Percentiles rank a stretch among this genome's conserved stretches.
Evolutionary conservation across 2,329 filamentous ascomycete genomes (phyloP).

Genomic region (Rhinocladiella mackenziei): DNA sequence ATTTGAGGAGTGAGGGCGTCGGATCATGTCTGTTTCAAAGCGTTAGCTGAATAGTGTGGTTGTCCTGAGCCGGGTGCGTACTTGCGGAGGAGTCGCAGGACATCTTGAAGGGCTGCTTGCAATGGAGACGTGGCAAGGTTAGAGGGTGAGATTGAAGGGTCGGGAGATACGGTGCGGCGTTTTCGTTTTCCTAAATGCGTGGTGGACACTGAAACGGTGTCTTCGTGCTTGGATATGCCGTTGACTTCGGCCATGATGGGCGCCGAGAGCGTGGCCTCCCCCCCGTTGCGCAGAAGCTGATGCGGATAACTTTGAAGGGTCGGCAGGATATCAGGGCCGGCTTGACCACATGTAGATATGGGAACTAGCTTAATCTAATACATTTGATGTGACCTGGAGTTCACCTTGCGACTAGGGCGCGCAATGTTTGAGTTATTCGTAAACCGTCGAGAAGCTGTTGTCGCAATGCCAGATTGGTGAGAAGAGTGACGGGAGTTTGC

Average conservation of each 20-base stretch:
- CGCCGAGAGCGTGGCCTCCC: neutral
- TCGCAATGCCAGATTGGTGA: neutral
- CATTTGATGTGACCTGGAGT: neutral
- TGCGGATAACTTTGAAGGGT: constrained; percentile 2
- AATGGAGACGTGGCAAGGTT: constrained; percentile 12
- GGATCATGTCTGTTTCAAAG: constrained; percentile 39
- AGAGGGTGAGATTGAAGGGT: constrained; percentile 5
- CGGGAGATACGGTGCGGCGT: constrained; percentile 26
- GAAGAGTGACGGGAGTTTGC: neutral
- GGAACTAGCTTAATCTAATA: neutral
- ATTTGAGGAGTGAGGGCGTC: constrained; percentile 43
- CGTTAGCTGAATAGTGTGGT: constrained; percentile 22
- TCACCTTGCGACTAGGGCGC: too few species aligned
- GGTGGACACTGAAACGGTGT: constrained; percentile 9
- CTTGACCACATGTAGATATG: constrained; percentile 1
- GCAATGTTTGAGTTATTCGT: too few species aligned
- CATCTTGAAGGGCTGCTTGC: constrained; percentile 16
- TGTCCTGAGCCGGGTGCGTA: constrained; percentile 3
- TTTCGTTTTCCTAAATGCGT: constrained; percentile 28
- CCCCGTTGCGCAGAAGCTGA: neutral
- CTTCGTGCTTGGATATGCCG: constrained; percentile 15
- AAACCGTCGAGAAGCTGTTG: too few species aligned
- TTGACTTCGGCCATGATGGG: constrained; percentile 22
- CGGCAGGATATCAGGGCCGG: neutral
- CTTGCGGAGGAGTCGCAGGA: constrained; percentile 18